Evolutionary conservation across 768 basidiomycete species (phyloP), one percentile per base, ranked within the genome.

Genomic region (Lactifluus echinatus): DNA sequence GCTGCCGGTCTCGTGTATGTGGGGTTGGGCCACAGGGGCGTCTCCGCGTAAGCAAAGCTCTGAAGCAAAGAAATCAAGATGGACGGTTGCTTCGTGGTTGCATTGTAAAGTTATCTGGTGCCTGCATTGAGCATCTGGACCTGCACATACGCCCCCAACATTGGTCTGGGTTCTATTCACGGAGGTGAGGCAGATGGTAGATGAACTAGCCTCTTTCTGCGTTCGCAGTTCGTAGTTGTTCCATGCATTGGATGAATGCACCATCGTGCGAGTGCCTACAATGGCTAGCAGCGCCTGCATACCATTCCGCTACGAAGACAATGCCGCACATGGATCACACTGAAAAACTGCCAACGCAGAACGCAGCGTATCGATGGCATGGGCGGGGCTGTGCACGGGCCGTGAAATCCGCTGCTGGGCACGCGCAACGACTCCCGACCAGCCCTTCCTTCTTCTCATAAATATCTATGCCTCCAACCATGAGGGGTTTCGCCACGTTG

Each of bases 1-100:
- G 65, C 84, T 76, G 7, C 78, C 81, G 14, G 73, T 74, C 33
- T 70, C 64, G 66, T 66, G 62, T 8, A 60, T 34, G 46, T 92
- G 89, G 26, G 92, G 92, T 67, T 94, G 92, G 2, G 75, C 68
- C 15, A 90, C 69, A 0, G 75, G 74, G 10, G 55, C 40, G 10
- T 70, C 63, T 1, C 92, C 92, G 59, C 92, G 75, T 49, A 94
- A 70, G 53, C 80, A 78, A 51, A 94, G 76, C 65, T 92, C 88
- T 0, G 89, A 89, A 1, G 81, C 83, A 66, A 82, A 87, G 57
- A 89, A 83, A 17, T 79, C 73, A 21, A 82, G 64, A n/a, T 63
- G 55, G 6, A 77, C 44, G 17, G 33, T 46, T 28, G 33, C 43
- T 6, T 26, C 44, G 15, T 5, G 12, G 21, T n/a, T 19, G 14